Base-by-base conservation (phyloP, 108 stramenopile genomes). In the Skeletonema grethae region DNA sequence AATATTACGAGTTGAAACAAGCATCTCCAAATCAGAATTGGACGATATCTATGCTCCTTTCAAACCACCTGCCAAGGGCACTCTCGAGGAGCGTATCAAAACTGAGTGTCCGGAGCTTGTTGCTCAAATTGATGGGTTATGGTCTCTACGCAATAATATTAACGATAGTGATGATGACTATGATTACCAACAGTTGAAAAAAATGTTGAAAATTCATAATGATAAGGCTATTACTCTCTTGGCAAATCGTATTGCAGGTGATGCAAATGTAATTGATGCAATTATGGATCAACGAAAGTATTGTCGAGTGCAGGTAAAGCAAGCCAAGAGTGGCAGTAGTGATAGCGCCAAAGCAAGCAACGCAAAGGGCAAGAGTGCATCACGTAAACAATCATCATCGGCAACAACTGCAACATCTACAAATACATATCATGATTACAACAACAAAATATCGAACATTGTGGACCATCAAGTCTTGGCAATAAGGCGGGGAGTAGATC, bases 31-130 rank as follows among this genome's bases (percentile, higher is more conserved):
- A 60, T 53, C 79, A 2, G 85, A 88, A 48, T 61, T 88, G 56
- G 85, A 86, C 31, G 88, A 86, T 72, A 67, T 82, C 18, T 88
- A 88, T 57, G 72, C 84, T 48, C 87, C 87, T 10, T 87, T 73
- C 69, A 86, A 86, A 62, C 88, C 88, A 45, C 85, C 85, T 4
- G 32, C 74, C 16, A 86, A 86, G 55, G 88, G 88, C 24, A 79
- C 80, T 15, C 67, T 88, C 16, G 61, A 73, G 30, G 83, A 88
- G 61, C 81, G 85, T 20, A 84, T 88, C 59, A 46, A 57, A 43
- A 61, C 56, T 28, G 73, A 88, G 28, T 77, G 84, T 69, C 88
- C 88, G 0, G 56, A 86, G 57, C 72, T 88, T 34, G 65, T 80
- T 15, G 57, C 18, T 10, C 41, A 62, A 3, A 43, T 86, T 16